phyloP scores from a whole-genome alignment of 1,284 basidiomycete genomes.

The Puccinia polysora region DNA sequence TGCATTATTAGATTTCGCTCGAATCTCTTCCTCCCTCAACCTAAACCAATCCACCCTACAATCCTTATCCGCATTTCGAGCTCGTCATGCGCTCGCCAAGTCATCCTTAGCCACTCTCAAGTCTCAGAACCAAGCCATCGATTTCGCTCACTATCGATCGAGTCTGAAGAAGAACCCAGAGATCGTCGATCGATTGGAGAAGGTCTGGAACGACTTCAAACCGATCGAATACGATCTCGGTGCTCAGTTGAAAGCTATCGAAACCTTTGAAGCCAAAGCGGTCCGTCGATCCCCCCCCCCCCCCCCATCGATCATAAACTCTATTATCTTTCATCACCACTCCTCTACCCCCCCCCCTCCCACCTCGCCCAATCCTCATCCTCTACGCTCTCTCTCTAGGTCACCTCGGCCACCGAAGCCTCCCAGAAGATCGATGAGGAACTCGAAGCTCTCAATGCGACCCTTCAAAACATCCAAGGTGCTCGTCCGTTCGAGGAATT shows the following conservation, averaged over 20 bases:
- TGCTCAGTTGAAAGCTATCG: slow-evolving; percentile 89
- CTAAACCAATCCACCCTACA: slow-evolving; percentile 53
- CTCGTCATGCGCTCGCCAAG: slow-evolving; percentile 83
- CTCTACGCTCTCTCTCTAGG: too few relatives aligned
- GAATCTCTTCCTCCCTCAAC: slow-evolving; percentile 50
- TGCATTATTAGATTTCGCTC: slow-evolving; percentile 47
- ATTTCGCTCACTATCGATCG: slow-evolving; percentile 85
- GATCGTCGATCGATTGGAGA: slow-evolving; percentile 87
- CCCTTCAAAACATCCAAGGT: slow-evolving; percentile 94
- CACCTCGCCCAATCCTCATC: background rate
- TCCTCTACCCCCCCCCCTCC: background rate
- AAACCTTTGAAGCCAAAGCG: slow-evolving; percentile 93
- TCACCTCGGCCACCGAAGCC: slow-evolving; percentile 84
- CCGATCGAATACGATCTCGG: slow-evolving; percentile 91
- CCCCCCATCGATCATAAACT: background rate
- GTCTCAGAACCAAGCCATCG: slow-evolving; percentile 58
- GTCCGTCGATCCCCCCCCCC: slow-evolving; percentile 59
- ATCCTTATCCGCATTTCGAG: slow-evolving; percentile 89
- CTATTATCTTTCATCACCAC: background rate
- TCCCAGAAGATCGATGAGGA: slow-evolving; percentile 86
- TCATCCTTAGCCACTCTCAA: slow-evolving; percentile 60
- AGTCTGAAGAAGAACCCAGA: slow-evolving; percentile 82
- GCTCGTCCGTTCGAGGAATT: slow-evolving; percentile 97
- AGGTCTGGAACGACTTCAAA: slow-evolving; percentile 82
- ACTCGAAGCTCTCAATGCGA: slow-evolving; percentile 84